These are phyloP conservation scores for Tolypocladium guangdongense DNA, from an alignment of 2,329 filamentous ascomycete genomes.

Conservation along the genomic window DNA sequence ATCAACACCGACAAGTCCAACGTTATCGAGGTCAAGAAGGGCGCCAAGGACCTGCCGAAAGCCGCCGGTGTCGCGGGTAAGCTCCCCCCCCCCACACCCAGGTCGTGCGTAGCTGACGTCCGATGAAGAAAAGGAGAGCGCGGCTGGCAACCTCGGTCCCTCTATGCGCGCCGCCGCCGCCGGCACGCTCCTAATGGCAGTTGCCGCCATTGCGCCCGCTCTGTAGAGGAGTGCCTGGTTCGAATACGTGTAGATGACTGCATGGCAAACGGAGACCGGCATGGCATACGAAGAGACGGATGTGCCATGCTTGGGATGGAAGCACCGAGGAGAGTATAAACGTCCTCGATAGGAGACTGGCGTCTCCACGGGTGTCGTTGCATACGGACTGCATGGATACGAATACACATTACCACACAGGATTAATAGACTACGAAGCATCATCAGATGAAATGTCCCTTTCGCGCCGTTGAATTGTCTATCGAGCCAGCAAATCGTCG, in stretches of 20 bases:
- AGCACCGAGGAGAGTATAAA: background rate
- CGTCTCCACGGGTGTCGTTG: background rate
- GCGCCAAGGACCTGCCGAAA: constrained; percentile 27
- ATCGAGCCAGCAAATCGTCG: background rate
- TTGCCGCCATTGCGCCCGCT: constrained; percentile 6
- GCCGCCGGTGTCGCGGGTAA: constrained; percentile 31
- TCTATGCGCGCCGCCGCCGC: constrained; percentile 3
- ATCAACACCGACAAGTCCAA: constrained; percentile 31
- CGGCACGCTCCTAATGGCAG: constrained; percentile 8
- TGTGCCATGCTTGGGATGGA: background rate
- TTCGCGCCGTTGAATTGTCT: background rate
- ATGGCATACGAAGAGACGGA: background rate
- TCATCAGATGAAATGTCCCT: background rate
- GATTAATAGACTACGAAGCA: background rate
- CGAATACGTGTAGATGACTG: background rate
- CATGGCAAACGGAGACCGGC: background rate
- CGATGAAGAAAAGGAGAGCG: constrained; percentile 7
- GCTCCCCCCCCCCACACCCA: background rate
- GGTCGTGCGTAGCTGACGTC: background rate
- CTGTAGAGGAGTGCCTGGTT: background rate
- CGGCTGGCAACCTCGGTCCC: constrained; percentile 9
- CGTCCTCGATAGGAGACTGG: background rate
- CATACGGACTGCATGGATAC: background rate
- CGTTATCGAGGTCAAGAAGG: constrained; percentile 32
- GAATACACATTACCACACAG: background rate